Conservation (phyloP, 73 alveolate genomes). For the Paramecium pentaurelia region DNA sequence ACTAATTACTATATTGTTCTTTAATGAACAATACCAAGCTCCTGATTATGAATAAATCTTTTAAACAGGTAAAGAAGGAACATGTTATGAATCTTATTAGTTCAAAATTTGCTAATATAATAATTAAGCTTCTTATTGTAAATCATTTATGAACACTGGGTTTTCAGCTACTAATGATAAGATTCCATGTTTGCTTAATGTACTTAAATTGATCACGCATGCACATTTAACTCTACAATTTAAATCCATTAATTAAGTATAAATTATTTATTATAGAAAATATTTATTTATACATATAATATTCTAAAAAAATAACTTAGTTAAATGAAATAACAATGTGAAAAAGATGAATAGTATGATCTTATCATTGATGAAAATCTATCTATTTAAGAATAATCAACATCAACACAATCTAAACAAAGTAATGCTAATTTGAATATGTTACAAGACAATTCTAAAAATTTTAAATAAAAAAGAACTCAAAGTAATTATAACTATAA, state of each 20-base stretch:
- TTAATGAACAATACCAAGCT: conserved; percentile 22
- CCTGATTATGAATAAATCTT: conserved; percentile 45
- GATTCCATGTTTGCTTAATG: not conserved
- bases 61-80: not conserved
- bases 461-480: not conserved
- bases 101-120: not conserved
- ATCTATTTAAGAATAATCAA: not conserved
- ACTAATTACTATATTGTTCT: not conserved
- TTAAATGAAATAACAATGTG: not conserved
- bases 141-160: not conserved
- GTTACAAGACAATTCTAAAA: not conserved
- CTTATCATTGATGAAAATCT: not conserved
- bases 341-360: not conserved
- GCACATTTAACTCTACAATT: conserved; percentile 43
- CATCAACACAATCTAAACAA: not conserved
- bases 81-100: not conserved
- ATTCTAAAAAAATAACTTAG: not conserved
- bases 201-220: not conserved
- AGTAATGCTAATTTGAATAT: not conserved
- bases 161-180: conserved; percentile 19
- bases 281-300: not conserved
- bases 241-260: not conserved
- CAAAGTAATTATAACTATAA: not conserved
- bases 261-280: not conserved
- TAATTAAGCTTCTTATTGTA: conserved; percentile 15